Base-by-base conservation (phyloP, 345 rosid species). In the Viola odorata region DNA sequence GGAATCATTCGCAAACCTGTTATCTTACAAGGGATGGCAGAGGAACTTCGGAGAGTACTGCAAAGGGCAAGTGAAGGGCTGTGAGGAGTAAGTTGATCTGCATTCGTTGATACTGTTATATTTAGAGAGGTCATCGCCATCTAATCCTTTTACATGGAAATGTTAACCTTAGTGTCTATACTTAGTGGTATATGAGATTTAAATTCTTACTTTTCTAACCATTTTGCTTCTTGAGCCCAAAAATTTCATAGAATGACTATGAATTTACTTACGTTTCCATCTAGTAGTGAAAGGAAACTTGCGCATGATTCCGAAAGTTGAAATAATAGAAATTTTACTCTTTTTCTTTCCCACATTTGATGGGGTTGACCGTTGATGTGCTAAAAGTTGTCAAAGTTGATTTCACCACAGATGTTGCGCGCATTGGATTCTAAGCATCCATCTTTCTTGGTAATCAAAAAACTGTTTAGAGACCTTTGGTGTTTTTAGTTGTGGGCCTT, bases 1-100 rank as follows among this genome's bases (percentile, higher is more conserved):
- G 96, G 97, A 37, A 63, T 94, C 79, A 80, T 94, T 14, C 82
- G 82, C 62, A 94, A 90, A 82, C 99, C 99, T 4, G 95, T 85
- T 61, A 82, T 88, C 51, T 78, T 90, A 38, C 96, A 65, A 62
- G 87, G 75, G 53, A 71, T 94, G 87, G 90, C 90, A 15, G 87
- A 88, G 32, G 99, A 94, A 64, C 83, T 94, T 57, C 79, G 71
- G 62, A 72, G 95, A 53, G 95, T 80, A 70, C 60, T 94, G 69
- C 92, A 84, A 69, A 77, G 71, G 68, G 80, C 84, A 4, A 84
- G 84, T 37, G 87, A 86, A 70, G 82, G 78, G 36, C 37, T 70
- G 42, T 80, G 69, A 81, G 39, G 60, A 38, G 38, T 13, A 32
- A 14, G 41, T 39, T 23, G 47, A 44, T 7, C 47, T 44, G 16